Conservation (phyloP, 129 eudicot species). For the Flaveria sonorensis region DNA sequence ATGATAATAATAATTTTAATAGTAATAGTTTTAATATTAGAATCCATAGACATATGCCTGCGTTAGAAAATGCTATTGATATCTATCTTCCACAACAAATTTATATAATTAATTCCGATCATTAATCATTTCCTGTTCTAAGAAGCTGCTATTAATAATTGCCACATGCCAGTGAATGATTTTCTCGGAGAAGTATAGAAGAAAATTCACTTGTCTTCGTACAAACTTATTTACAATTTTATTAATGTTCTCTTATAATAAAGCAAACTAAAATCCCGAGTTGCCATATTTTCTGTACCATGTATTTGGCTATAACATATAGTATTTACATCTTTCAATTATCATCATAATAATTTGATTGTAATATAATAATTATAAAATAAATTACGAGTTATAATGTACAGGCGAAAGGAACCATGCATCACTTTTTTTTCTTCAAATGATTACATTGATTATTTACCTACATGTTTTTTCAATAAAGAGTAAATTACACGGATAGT, state of each 20-base stretch:
- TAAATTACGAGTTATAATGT: neutral
- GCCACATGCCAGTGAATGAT: conserved; percentile 20
- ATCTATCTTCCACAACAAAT: neutral
- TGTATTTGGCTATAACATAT: neutral
- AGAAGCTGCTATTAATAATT: conserved; percentile 5
- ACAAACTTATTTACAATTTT: neutral
- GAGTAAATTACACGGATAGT: no score
- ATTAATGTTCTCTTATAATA: neutral
- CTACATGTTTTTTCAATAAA: neutral
- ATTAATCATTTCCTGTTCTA: neutral
- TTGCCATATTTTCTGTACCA: conserved; percentile 8
- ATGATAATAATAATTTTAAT: no score
- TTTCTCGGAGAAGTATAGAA: neutral
- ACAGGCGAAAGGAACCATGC: no score
- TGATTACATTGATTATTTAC: neutral
- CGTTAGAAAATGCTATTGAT: neutral
- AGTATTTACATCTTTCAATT: conserved; percentile 2
- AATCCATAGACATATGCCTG: neutral
- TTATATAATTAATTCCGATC: neutral
- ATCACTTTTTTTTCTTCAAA: neutral
- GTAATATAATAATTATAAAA: neutral
- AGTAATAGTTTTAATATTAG: no score
- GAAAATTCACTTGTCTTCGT: neutral
- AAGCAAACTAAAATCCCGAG: conserved; percentile 18
- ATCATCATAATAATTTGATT: conserved; percentile 1